Conservation (phyloP, 2,329 filamentous ascomycete species). For the Ophiostoma piceae region DNA sequence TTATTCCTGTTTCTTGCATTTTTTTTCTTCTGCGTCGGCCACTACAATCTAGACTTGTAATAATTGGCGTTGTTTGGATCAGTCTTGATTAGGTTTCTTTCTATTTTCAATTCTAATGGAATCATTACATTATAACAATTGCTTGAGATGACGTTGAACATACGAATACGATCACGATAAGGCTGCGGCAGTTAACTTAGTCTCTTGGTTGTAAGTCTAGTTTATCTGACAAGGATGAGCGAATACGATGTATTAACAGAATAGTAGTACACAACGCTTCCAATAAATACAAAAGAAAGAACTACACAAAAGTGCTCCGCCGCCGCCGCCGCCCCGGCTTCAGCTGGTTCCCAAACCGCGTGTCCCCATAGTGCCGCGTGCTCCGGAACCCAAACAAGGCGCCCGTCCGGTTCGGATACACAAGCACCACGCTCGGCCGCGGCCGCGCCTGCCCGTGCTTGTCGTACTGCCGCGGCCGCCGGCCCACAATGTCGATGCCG, state of each 20-base stretch:
- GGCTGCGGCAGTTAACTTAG: not conserved
- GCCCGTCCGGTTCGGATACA: no score
- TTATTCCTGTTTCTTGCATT: not conserved
- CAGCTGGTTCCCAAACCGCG: no score
- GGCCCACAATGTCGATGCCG: not conserved
- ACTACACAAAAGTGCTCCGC: no score
- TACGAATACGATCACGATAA: slow-evolving; percentile 8
- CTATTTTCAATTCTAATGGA: not conserved
- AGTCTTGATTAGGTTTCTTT: not conserved
- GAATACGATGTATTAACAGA: not conserved
- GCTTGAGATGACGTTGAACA: not conserved
- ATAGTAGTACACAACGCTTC: no score
- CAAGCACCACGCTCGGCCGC: no score
- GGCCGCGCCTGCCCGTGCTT: no score
- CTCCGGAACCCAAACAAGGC: no score
- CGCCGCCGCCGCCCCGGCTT: no score
- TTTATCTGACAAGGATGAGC: not conserved
- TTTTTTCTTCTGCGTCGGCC: not conserved
- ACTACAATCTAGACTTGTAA: slow-evolving; percentile 6
- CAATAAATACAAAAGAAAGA: no score
- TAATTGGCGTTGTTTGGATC: slow-evolving; percentile 1
- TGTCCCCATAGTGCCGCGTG: not conserved
- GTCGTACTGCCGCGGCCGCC: not conserved
- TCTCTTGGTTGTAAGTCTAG: not conserved
- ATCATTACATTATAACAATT: no score